Evolutionary conservation across 352 stramenopile species (phyloP).

Genomic region (Pythium dissotocum): DNA sequence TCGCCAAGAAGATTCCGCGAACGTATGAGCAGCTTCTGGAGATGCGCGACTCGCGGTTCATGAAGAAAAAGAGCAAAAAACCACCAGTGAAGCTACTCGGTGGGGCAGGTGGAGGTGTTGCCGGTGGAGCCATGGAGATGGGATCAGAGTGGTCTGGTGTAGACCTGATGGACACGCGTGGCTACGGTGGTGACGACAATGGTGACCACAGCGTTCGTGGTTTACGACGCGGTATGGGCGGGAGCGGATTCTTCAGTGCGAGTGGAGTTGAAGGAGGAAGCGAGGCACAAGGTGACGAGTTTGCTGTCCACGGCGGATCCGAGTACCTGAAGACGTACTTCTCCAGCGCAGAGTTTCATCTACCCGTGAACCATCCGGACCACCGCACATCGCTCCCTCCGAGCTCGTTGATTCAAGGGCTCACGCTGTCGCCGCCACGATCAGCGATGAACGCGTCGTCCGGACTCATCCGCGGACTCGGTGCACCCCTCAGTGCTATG

Average conservation of each 20-base stretch:
- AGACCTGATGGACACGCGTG: constrained; percentile 16
- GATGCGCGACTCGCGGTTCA: constrained; percentile 71
- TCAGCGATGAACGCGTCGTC: constrained; percentile 27
- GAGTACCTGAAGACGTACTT: constrained; percentile 80
- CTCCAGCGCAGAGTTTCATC: constrained; percentile 61
- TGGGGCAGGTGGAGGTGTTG: background rate
- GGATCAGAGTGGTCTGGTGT: constrained; percentile 22
- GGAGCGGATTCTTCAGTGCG: constrained; percentile 40
- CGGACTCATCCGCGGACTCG: constrained; percentile 10
- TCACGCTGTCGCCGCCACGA: constrained; percentile 51
- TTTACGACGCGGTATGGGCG: background rate
- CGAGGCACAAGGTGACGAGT: constrained; percentile 17
- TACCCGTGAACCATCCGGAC: constrained; percentile 69
- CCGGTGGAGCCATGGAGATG: constrained; percentile 29
- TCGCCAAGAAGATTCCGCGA: constrained; percentile 53
- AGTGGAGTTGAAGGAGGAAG: constrained; percentile 24
- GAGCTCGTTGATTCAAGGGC: constrained; percentile 31
- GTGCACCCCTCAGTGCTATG: background rate
- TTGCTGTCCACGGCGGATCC: constrained; percentile 61
- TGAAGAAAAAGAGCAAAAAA: constrained; percentile 84
- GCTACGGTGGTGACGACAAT: constrained; percentile 9
- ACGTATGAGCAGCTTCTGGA: constrained; percentile 81
- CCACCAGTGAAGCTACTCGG: constrained; percentile 26
- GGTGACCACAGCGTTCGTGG: constrained; percentile 24
- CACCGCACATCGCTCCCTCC: constrained; percentile 60